Base-by-base conservation (phyloP, 2,329 filamentous ascomycete genomes). In the Epichloe aotearoae region DNA sequence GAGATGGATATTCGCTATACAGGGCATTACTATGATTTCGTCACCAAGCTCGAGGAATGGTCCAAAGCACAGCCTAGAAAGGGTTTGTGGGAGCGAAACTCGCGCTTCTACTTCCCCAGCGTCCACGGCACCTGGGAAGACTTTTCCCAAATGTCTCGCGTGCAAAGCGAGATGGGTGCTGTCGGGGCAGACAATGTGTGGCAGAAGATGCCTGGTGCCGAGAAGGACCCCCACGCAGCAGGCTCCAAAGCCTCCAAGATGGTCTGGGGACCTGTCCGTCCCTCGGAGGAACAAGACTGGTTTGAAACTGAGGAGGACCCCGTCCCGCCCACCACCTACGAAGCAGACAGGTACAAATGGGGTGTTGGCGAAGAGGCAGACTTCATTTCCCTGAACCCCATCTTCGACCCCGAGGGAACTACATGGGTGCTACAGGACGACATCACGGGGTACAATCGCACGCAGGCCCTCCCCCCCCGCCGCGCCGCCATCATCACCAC, bases 1-100 rank as follows among this genome's bases (percentile, higher is more conserved):
- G 89, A 95, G 66, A 91, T 95, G 83, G 89, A 95, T 61, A 81
- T 90, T 43, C 83, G 88, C 33, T 95, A 94, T 65, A 93, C 86
- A 0, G 88, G 89, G 37, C 88, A 95, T 67, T 91, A 86, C 70
- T 89, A 85, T 57, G 80, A 87, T 54, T 67, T 88, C 19, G 77
- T 91, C 60, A 77, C 80, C 57, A 84, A 84, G 62, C 70, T 88
- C 38, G 76, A 80, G 59, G 69, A 71, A 43, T 93, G 85, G 84
- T 76, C 85, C 15, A 79, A 75, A 56, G 69, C 77, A 45, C 87
- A 93, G 66, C 86, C 87, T 1, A 75, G 87, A 12, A 89, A 88
- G 65, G 83, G 84, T 0, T 73, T 91, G 0, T 93, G 87, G 86
- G 86, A 91, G 63, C 80, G 87, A 38, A 90, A 83, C 60, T 73